Percentiles rank a stretch among this genome's conserved stretches.
These are phyloP conservation scores for Aspergillus sp. DNA, from an alignment of 2,329 filamentous ascomycete species.

Conservation along the genomic window DNA sequence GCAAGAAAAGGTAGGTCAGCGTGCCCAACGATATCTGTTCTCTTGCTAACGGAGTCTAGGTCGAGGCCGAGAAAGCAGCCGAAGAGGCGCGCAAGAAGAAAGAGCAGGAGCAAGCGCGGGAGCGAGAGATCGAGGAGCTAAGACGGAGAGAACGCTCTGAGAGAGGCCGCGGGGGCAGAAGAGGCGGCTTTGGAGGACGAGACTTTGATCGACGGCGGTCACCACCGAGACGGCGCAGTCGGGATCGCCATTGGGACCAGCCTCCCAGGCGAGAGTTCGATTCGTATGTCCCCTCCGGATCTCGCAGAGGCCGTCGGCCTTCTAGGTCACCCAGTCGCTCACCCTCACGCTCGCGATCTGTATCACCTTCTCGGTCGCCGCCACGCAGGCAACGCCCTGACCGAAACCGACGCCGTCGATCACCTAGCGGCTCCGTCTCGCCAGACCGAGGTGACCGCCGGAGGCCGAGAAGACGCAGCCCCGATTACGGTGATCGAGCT, in stretches of 20 bases:
- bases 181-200: constrained; percentile 41
- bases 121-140: constrained; percentile 70
- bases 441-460: constrained; percentile 42
- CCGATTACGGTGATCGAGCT: constrained; percentile 51
- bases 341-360: constrained; percentile 37
- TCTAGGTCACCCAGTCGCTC: constrained; percentile 40
- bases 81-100: constrained; percentile 74
- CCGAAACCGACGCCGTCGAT: constrained; percentile 38
- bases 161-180: constrained; percentile 41
- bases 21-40: background rate
- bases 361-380: constrained; percentile 39
- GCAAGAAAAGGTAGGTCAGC: constrained; percentile 77
- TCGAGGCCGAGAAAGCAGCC: constrained; percentile 79
- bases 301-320: constrained; percentile 44
- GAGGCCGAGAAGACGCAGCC: constrained; percentile 42
- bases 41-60: constrained; percentile 52
- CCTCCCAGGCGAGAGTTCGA: constrained; percentile 58
- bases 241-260: constrained; percentile 49
- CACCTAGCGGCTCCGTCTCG: constrained; percentile 45
- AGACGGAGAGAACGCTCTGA: constrained; percentile 60
- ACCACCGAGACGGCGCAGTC: constrained; percentile 55
- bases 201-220: constrained; percentile 58
- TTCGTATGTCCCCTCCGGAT: constrained; percentile 59
- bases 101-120: constrained; percentile 72
- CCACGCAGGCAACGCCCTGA: constrained; percentile 35